Evolutionary conservation across 1,284 basidiomycete species (phyloP).

Genomic region (Neonothopanus nambi): DNA sequence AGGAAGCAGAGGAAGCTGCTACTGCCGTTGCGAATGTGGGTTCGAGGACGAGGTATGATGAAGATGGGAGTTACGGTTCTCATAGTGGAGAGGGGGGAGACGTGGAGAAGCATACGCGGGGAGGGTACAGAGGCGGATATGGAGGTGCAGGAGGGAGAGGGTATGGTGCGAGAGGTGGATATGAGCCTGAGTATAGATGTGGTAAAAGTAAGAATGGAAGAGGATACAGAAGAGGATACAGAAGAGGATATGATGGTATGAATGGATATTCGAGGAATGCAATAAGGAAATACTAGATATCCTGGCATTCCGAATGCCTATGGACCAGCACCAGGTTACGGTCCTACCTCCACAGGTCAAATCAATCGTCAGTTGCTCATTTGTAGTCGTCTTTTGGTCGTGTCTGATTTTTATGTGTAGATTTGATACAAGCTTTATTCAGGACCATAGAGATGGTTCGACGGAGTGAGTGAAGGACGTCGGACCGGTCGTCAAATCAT

Average conservation of each 20-base stretch:
- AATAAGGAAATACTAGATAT: too few relatives aligned
- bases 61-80: too few relatives aligned
- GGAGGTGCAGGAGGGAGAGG: neutral
- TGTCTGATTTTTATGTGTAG: slow-evolving; percentile 1
- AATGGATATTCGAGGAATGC: too few relatives aligned
- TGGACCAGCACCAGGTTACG: too few relatives aligned
- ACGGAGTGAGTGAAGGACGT: slow-evolving; percentile 83
- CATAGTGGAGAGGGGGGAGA: too few relatives aligned
- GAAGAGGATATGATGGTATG: neutral
- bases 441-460: slow-evolving; percentile 76
- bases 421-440: slow-evolving; percentile 76
- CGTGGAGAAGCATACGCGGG: neutral
- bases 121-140: neutral
- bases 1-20: slow-evolving; percentile 36
- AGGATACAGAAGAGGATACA: neutral
- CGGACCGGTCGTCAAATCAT: slow-evolving; percentile 84
- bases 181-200: neutral
- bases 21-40: too few relatives aligned
- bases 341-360: too few relatives aligned
- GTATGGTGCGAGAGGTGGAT: neutral
- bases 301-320: too few relatives aligned
- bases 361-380: slow-evolving; percentile 54
- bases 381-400: neutral
- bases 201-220: neutral
- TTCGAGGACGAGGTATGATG: too few relatives aligned